phyloP scores from a whole-genome alignment of 495 filamentous ascomycete species.

The Delitschia confertaspora region DNA sequence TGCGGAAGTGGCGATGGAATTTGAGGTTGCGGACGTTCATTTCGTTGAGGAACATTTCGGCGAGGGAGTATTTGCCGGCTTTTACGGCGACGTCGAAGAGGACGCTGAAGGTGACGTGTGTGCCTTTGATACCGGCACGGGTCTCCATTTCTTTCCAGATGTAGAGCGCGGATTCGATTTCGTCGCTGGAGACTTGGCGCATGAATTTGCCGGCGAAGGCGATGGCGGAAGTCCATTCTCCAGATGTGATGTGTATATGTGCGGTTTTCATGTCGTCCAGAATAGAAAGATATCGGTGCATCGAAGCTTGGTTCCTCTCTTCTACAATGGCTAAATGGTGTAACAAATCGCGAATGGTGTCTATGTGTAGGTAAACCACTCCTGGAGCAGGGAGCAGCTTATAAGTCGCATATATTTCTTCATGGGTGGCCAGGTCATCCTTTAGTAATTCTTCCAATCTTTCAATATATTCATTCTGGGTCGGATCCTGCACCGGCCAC shows the following conservation, averaged over 20 bases:
- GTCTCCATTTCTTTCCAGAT: conserved; percentile 88
- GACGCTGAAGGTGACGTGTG: conserved; percentile 76
- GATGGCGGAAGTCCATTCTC: conserved; percentile 78
- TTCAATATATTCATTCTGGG: conserved; percentile 3
- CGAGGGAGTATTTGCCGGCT: conserved; percentile 69
- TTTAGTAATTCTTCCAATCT: conserved; percentile 37
- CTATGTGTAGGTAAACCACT: conserved; percentile 51
- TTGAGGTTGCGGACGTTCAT: conserved; percentile 57
- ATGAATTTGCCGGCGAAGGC: conserved; percentile 66
- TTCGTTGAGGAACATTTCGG: conserved; percentile 74
- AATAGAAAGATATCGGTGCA: conserved; percentile 74
- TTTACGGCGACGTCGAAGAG: conserved; percentile 84
- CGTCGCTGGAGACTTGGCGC: conserved; percentile 48
- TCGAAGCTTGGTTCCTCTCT: conserved; percentile 46
- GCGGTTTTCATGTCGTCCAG: conserved; percentile 70
- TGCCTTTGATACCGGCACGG: conserved; percentile 52
- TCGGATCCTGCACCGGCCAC: conserved; percentile 7
- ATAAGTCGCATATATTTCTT: conserved; percentile 54
- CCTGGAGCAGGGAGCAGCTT: conserved; percentile 54
- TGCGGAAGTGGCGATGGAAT: conserved; percentile 66
- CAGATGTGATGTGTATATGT: conserved; percentile 51
- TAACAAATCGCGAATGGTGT: conserved; percentile 55
- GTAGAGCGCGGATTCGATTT: conserved; percentile 63
- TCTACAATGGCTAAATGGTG: conserved; percentile 56
- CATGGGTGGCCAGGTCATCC: conserved; percentile 41